Percentiles rank a stretch among this genome's conserved stretches.
These are phyloP conservation scores for Pichia norvegensis DNA, from an alignment of 1,139 yeast species.

Conservation along the genomic window DNA sequence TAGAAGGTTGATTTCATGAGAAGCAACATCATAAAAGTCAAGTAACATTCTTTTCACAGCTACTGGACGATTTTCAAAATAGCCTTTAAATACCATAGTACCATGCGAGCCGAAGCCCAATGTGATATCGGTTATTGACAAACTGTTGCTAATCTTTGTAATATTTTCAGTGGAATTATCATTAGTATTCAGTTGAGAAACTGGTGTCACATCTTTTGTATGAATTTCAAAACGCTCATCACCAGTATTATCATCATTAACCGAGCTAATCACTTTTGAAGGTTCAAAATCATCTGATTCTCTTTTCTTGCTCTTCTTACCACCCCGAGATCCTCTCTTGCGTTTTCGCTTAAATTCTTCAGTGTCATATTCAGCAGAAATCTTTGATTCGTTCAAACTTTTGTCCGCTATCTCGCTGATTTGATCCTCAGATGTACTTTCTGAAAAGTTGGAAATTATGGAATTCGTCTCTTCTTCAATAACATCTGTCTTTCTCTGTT, in stretches of 20 bases:
- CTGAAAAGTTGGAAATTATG: neutral
- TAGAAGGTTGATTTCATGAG: slow-evolving; percentile 80
- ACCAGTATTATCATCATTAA: slow-evolving; percentile 14
- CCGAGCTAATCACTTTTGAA: neutral
- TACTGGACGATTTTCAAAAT: slow-evolving; percentile 86
- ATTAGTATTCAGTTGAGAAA: slow-evolving; percentile 5
- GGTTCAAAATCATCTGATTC: slow-evolving; percentile 1
- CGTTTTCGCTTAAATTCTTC: slow-evolving; percentile 38
- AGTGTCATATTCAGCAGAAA: slow-evolving; percentile 1
- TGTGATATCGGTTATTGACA: slow-evolving; percentile 61
- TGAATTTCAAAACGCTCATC: slow-evolving; percentile 13
- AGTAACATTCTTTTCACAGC: slow-evolving; percentile 92
- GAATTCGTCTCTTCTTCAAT: neutral
- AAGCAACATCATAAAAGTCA: slow-evolving; percentile 90
- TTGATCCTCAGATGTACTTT: too few relatives aligned
- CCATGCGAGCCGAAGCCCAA: slow-evolving; percentile 97
- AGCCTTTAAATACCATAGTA: slow-evolving; percentile 85
- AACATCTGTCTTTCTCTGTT: neutral
- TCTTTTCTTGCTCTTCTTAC: slow-evolving; percentile 50
- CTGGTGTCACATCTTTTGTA: slow-evolving; percentile 19
- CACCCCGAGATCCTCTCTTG: slow-evolving; percentile 84
- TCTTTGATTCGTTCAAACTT: neutral
- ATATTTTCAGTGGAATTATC: neutral
- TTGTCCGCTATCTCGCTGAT: neutral
- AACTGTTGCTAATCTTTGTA: slow-evolving; percentile 33